Conservation (phyloP, 306 rosid genomes). For the Casuarina glauca region DNA sequence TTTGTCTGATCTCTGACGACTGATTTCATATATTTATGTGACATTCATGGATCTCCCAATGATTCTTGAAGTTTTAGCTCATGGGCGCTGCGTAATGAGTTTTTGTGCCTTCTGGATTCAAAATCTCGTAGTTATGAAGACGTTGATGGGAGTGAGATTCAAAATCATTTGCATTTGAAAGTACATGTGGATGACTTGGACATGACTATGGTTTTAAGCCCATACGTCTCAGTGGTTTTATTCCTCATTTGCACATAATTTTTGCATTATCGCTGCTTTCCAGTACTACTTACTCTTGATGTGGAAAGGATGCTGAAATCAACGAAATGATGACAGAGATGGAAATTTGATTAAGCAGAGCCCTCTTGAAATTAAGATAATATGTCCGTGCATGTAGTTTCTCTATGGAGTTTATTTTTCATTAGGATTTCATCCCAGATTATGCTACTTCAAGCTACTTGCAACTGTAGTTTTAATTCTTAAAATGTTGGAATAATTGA, state of each 20-base stretch:
- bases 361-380: background rate
- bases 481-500: background rate
- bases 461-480: background rate
- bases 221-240: background rate
- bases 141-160: background rate
- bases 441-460: background rate
- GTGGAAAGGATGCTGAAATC: too few species aligned
- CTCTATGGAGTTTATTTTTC: background rate
- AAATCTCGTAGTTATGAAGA: background rate
- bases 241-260: too few species aligned
- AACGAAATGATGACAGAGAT: background rate
- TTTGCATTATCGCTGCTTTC: background rate
- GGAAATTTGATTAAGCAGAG: background rate
- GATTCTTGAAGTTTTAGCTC: background rate
- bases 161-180: background rate
- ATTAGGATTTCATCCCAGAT: background rate
- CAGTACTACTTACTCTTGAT: background rate
- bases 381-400: background rate
- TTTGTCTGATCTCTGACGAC: background rate
- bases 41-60: background rate
- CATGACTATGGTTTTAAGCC: background rate
- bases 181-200: background rate
- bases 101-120: background rate
- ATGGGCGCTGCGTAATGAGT: background rate
- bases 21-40: background rate